These are phyloP conservation scores for Kitagawia praeruptora DNA, from an alignment of 129 eudicot species.

Conservation along the genomic window DNA sequence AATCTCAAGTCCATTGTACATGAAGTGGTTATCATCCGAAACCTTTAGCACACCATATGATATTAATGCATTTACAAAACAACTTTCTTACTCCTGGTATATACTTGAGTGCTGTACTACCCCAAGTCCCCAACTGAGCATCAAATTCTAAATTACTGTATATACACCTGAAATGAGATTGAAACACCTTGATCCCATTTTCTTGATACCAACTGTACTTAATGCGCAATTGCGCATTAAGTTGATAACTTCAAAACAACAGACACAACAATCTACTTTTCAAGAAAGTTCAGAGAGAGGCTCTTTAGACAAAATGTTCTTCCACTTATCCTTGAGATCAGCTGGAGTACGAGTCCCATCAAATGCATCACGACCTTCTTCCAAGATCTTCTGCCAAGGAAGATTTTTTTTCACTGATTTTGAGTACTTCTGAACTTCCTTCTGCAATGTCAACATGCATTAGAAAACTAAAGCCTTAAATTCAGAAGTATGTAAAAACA, in stretches of 20 bases:
- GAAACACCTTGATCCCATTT: background rate
- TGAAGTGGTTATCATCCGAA: background rate
- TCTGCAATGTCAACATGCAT: slow-evolving; percentile 30
- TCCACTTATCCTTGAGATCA: slow-evolving; percentile 84
- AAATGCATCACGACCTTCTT: slow-evolving; percentile 54
- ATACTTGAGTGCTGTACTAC: background rate
- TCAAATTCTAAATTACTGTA: background rate
- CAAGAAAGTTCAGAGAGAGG: background rate
- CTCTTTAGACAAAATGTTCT: slow-evolving; percentile 25
- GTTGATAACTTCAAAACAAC: background rate
- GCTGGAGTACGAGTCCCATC: slow-evolving; percentile 45
- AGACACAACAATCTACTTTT: background rate
- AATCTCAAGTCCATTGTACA: background rate
- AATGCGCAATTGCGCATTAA: background rate
- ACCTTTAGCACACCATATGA: no score
- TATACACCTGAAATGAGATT: background rate
- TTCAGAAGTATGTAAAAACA: background rate
- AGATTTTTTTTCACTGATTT: slow-evolving; percentile 26
- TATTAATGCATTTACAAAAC: background rate
- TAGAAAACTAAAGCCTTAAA: background rate
- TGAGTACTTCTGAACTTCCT: slow-evolving; percentile 45
- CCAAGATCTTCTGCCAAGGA: slow-evolving; percentile 74
- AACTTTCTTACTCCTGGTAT: background rate
- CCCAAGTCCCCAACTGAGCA: background rate
- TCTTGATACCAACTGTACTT: background rate